Conservation (phyloP, 805 yeast species). For the Pichia exigua region DNA sequence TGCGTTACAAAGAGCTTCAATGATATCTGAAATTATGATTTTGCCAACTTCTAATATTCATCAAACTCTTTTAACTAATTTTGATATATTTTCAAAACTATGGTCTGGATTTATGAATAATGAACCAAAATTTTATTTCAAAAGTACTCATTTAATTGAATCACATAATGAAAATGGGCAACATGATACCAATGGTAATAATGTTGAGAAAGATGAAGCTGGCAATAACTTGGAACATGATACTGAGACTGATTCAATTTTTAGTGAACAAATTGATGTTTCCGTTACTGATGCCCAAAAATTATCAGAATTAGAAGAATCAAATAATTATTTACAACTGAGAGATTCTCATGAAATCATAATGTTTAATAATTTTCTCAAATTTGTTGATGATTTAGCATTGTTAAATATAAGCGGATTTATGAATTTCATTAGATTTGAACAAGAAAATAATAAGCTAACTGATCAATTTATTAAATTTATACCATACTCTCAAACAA, state of each 20-base stretch:
- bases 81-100: slow-evolving; percentile 17
- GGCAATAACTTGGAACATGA: slow-evolving; percentile 10
- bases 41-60: slow-evolving; percentile 19
- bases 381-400: slow-evolving; percentile 75
- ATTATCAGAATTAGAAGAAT: slow-evolving; percentile 12
- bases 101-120: slow-evolving; percentile 29
- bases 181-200: slow-evolving; percentile 15
- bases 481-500: slow-evolving; percentile 72
- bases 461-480: slow-evolving; percentile 73
- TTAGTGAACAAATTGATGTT: slow-evolving; percentile 23
- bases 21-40: slow-evolving; percentile 25
- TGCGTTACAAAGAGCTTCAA: slow-evolving; percentile 21
- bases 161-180: slow-evolving; percentile 5
- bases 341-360: slow-evolving; percentile 23
- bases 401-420: slow-evolving; percentile 76
- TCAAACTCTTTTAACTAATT: slow-evolving; percentile 17
- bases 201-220: slow-evolving; percentile 1
- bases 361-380: slow-evolving; percentile 49
- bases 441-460: slow-evolving; percentile 32
- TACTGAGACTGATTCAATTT: slow-evolving; percentile 14
- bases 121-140: slow-evolving; percentile 13
- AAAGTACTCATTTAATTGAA: slow-evolving; percentile 1
- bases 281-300: slow-evolving; percentile 12
- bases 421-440: slow-evolving; percentile 54
- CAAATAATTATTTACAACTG: slow-evolving; percentile 20